Evolutionary conservation across 768 basidiomycete genomes (phyloP), one percentile per base, ranked within the genome.

Genomic region (Cubamyces sp.): DNA sequence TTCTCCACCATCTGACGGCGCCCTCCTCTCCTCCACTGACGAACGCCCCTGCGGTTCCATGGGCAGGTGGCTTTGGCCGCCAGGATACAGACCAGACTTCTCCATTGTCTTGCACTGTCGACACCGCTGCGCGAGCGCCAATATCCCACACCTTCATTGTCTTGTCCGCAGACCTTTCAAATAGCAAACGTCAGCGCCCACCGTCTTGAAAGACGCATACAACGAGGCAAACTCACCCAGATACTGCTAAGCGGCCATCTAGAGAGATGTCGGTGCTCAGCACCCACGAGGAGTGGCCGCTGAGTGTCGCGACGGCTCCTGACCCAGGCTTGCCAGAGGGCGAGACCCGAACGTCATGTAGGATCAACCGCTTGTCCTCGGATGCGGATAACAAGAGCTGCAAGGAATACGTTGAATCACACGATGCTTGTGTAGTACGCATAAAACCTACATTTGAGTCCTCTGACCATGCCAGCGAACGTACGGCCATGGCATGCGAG

Each of bases 261-360:
- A 88, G 91, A 28, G 92, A 90, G 43, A 95, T 84, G 68, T 92
- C 90, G 7, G 86, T 79, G 68, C 87, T 88, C 40, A 98, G 81
- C 2, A 94, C 92, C 94, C 96, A 96, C 11, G 94, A 95, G 0
- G 91, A 83, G 73, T 98, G 95, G 0, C 95, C 95, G 5, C 85
- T 84, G 66, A 98, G 79, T 11, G 92, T 87, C 15, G 95, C 92
- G 19, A 96, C 92, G 1, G 89, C 88, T 42, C 91, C 89, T 19
- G 84, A 82, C 5, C 92, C 88, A 46, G 79, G 77, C 60, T 81
- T 82, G 18, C 84, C 79, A 5, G 84, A 80, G 5, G 82, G 68
- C 0, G 87, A 79, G n/a, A 83, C 80, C 57, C 95, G 87, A 16
- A 95, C 91, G 71, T 98, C 95, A 73, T 96, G 93, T 50, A 96